Evolutionary conservation across 23 red algal genomes (phyloP).

Genomic region (Pyropia haitanensis): DNA sequence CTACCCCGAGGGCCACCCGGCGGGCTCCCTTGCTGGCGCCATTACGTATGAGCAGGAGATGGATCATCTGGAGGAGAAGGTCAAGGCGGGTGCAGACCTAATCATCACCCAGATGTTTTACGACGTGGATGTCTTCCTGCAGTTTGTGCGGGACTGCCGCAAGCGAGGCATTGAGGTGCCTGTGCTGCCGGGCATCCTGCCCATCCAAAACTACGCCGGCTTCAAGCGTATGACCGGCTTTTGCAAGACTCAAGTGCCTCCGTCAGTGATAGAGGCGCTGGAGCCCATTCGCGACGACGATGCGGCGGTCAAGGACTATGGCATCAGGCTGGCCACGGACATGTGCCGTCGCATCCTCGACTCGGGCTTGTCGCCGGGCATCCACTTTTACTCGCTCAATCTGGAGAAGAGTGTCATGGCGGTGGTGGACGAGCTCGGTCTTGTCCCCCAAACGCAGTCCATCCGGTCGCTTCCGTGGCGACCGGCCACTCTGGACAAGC

Average conservation of each 20-base stretch:
- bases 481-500: conserved; percentile 81
- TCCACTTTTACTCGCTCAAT: conserved; percentile 98
- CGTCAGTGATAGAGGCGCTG: conserved; percentile 54
- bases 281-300: conserved; percentile 92
- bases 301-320: conserved; percentile 88
- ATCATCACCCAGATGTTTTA: conserved; percentile 99
- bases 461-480: conserved; percentile 98
- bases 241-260: conserved; percentile 81
- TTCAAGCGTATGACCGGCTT: conserved; percentile 99
- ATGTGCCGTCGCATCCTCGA: conserved; percentile 93
- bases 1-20: conserved; percentile 97
- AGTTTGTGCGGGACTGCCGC: conserved; percentile 72
- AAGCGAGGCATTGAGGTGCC: conserved; percentile 75
- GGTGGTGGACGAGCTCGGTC: conserved; percentile 77
- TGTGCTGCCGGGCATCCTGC: conserved; percentile 95
- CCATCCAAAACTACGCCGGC: conserved; percentile 87
- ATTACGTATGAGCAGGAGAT: conserved; percentile 86
- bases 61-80: conserved; percentile 78
- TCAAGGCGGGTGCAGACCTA: conserved; percentile 86
- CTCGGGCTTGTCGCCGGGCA: conserved; percentile 66
- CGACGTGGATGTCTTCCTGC: conserved; percentile 86
- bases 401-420: conserved; percentile 87
- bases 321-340: conserved; percentile 66
- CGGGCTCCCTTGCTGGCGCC: conserved; percentile 77
- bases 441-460: conserved; percentile 80